Conservation (phyloP, 495 filamentous ascomycete species). For the Chaetomium tenue region DNA sequence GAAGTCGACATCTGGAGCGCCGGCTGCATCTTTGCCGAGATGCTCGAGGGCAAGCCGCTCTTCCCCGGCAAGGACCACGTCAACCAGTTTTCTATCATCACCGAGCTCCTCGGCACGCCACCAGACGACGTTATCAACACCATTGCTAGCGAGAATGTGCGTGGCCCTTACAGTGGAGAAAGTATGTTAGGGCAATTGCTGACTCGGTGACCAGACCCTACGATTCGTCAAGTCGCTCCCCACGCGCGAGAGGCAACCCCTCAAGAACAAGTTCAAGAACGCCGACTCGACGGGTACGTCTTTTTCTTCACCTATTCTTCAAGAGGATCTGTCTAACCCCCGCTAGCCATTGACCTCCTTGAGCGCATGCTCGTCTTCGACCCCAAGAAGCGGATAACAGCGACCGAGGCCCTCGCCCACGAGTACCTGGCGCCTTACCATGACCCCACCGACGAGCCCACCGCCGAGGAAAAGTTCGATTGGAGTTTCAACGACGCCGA, state of each 20-base stretch:
- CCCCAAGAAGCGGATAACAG: conserved; percentile 85
- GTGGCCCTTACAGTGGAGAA: conserved; percentile 29
- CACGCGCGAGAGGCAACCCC: conserved; percentile 87
- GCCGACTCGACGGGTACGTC: conserved; percentile 81
- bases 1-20: conserved; percentile 99
- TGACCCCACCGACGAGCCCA: conserved; percentile 93
- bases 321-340: conserved; percentile 8
- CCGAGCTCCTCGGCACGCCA: conserved; percentile 94
- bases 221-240: conserved; percentile 97
- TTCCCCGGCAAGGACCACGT: conserved; percentile 99
- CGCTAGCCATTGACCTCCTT: conserved; percentile 83
- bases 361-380: conserved; percentile 98
- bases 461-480: conserved; percentile 96
- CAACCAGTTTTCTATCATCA: conserved; percentile 99
- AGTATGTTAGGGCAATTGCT: conserved; percentile 4
- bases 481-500: conserved; percentile 99
- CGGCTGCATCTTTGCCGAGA: conserved; percentile 98
- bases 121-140: conserved; percentile 98
- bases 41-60: conserved; percentile 96
- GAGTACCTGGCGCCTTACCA: conserved; percentile 96
- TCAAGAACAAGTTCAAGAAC: conserved; percentile 92
- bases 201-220: conserved; percentile 61
- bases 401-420: conserved; percentile 79
- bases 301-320: neutral
- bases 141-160: conserved; percentile 96